Percentiles rank a stretch among this genome's conserved stretches.
These are phyloP conservation scores for Hirschfeldia incana DNA, from an alignment of 345 rosid genomes.

Conservation along the genomic window DNA sequence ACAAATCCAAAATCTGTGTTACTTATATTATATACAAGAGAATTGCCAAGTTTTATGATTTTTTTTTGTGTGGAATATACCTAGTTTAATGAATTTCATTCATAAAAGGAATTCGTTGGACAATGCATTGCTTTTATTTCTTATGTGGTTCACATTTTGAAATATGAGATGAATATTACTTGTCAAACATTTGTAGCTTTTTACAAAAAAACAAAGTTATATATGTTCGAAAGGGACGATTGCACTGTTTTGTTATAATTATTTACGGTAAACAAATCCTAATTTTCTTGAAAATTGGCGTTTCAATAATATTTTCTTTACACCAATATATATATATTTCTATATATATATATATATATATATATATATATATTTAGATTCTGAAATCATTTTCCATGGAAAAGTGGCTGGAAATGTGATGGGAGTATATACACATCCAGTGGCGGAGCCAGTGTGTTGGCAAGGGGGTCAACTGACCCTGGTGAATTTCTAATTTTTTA, in stretches of 20 bases:
- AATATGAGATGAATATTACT: neutral
- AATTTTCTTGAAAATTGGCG: conserved; percentile 13
- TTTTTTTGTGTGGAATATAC: neutral
- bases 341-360: neutral
- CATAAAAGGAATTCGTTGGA: neutral
- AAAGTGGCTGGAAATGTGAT: conserved; percentile 35
- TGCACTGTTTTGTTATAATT: conserved; percentile 23
- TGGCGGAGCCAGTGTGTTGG: too few species aligned
- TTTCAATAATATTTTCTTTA: conserved; percentile 11
- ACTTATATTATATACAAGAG: neutral
- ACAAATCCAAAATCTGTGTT: neutral
- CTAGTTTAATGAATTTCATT: neutral
- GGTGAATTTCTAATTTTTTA: too few species aligned
- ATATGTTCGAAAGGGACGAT: neutral
- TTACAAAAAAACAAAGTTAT: neutral
- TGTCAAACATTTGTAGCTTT: neutral
- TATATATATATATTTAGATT: neutral
- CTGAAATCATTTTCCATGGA: conserved; percentile 8
- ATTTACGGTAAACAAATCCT: conserved; percentile 14
- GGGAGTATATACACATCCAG: conserved; percentile 33
- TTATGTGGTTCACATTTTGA: neutral
- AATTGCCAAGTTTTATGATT: neutral
- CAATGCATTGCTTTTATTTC: neutral
- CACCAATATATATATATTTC: neutral
- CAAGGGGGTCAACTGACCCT: too few species aligned